Conservation (phyloP, 768 basidiomycete species). For the Trametes meyenii region DNA sequence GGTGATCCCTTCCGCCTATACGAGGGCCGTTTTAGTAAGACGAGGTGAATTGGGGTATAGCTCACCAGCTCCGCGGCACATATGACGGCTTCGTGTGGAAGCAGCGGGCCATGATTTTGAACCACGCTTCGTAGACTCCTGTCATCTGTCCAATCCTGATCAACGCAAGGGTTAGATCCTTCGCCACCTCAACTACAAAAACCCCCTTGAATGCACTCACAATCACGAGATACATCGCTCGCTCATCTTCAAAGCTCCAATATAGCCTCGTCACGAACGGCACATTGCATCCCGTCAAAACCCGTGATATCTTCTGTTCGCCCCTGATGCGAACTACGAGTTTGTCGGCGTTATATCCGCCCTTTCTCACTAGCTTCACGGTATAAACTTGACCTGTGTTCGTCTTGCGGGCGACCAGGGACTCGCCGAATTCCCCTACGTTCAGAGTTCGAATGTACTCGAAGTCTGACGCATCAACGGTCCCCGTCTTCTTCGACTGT, state of each 20-base stretch:
- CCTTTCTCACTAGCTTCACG: conserved; percentile 23
- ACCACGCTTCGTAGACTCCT: conserved; percentile 5
- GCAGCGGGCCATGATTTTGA: conserved; percentile 36
- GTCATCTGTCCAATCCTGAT: conserved; percentile 12
- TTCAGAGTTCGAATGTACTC: conserved; percentile 16
- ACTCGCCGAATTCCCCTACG: conserved; percentile 1
- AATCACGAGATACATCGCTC: conserved; percentile 42
- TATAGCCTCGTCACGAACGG: conserved; percentile 44
- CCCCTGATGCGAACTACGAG: neutral
- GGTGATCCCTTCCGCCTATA: conserved; percentile 43
- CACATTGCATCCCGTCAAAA: conserved; percentile 37
- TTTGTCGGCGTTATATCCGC: neutral
- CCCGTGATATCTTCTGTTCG: conserved; percentile 42
- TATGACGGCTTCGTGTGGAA: conserved; percentile 40
- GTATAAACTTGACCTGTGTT: conserved; percentile 10
- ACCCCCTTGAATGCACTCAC: conserved; percentile 37
- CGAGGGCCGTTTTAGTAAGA: neutral
- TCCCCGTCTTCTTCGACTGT: neutral
- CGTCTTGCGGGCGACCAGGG: conserved; percentile 17
- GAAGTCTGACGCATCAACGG: conserved; percentile 16
- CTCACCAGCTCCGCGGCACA: conserved; percentile 55
- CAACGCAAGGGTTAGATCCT: neutral
- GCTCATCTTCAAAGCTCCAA: conserved; percentile 46
- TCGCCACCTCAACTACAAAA: no score
- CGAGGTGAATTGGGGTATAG: neutral